A percentile compares a stretch with the other conserved stretches of the same genome.
phyloP scores from a whole-genome alignment of 2,329 filamentous ascomycete genomes.

The Penicillium sumatraense region DNA sequence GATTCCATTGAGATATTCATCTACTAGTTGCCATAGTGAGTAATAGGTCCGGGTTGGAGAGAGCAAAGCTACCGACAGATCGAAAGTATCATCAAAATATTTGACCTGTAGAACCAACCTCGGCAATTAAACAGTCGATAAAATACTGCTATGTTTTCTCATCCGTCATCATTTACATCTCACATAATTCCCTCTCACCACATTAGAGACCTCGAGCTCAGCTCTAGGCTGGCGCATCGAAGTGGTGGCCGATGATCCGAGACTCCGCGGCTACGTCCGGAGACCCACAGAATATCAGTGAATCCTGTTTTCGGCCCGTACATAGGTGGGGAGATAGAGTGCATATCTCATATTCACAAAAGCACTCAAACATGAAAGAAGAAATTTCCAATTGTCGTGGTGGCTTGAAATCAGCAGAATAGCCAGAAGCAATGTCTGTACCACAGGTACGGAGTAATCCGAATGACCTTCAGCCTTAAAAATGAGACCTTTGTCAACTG shows the following conservation, averaged over 20 bases:
- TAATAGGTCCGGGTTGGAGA: background rate
- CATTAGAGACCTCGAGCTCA: no score
- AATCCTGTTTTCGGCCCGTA: conserved; percentile 4
- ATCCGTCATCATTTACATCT: background rate
- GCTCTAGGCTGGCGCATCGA: background rate
- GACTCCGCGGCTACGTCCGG: background rate
- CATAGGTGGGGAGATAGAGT: background rate
- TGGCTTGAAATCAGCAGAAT: background rate
- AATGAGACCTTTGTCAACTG: background rate
- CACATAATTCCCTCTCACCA: background rate
- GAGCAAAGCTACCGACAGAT: background rate
- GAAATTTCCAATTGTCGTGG: background rate
- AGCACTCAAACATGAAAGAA: no score
- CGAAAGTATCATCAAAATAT: background rate
- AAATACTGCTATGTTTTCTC: background rate
- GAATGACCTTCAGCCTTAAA: background rate
- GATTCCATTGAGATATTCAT: background rate
- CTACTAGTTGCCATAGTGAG: background rate
- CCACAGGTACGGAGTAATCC: no score
- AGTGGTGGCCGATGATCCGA: background rate
- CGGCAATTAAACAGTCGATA: background rate
- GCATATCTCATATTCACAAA: background rate
- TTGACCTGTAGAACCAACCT: background rate
- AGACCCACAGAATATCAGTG: conserved; percentile 1
- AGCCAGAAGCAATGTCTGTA: background rate